Evolutionary conservation across 768 basidiomycete genomes (phyloP).

Genomic region (Serendipita sp.): DNA sequence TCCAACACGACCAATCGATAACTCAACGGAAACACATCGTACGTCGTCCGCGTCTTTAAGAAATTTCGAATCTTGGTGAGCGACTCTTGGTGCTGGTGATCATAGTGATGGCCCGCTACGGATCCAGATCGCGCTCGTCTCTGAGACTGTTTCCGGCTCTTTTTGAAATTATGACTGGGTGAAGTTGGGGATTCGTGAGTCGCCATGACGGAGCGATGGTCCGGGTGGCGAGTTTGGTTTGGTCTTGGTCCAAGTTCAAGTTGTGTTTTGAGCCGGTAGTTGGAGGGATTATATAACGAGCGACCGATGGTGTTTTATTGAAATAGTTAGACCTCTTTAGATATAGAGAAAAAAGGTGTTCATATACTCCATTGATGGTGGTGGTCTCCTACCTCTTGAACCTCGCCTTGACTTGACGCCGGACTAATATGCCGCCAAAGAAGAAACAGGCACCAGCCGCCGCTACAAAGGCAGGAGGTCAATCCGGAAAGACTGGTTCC

Average conservation of each 20-base stretch:
- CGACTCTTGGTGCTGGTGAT: slow-evolving; percentile 49
- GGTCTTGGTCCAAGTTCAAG: background rate
- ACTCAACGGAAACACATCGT: slow-evolving; percentile 94
- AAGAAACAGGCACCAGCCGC: background rate
- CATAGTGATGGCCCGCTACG: background rate
- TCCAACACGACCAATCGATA: slow-evolving; percentile 95
- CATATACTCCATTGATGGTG: too few species aligned
- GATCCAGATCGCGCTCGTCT: background rate
- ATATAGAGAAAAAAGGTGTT: too few species aligned
- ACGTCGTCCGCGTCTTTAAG: slow-evolving; percentile 71
- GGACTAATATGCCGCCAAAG: background rate
- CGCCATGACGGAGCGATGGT: background rate
- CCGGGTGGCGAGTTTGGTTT: background rate
- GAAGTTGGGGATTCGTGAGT: background rate
- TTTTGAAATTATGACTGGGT: background rate
- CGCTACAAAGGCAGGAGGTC: background rate
- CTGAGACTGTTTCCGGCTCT: background rate
- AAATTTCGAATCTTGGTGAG: slow-evolving; percentile 58
- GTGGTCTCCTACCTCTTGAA: background rate
- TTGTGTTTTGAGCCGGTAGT: background rate
- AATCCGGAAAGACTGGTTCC: background rate
- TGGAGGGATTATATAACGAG: too few species aligned
- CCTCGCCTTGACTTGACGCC: background rate
- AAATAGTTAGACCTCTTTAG: too few species aligned
- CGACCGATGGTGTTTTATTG: too few species aligned